Percentiles rank a stretch among this genome's conserved stretches.
Evolutionary conservation across 345 rosid species (phyloP).

Genomic region (Capsella bursapastoris): DNA sequence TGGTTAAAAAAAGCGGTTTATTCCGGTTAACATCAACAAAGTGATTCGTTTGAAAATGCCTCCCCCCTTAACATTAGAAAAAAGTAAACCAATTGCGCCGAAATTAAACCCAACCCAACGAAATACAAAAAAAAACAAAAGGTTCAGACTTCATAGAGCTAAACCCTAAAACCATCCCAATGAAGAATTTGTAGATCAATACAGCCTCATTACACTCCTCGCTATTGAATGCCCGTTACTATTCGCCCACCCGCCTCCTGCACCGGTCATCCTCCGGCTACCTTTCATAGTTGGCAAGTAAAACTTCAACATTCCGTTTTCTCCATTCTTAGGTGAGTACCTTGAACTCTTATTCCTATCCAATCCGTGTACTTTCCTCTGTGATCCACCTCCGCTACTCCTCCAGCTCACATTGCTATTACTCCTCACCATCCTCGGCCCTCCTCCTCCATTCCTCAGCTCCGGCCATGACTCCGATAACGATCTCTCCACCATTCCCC

Average conservation of each 20-base stretch:
- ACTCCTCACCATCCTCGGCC: slow-evolving; percentile 83
- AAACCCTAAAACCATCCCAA: slow-evolving; percentile 39
- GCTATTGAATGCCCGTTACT: slow-evolving; percentile 88
- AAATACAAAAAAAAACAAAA: slow-evolving; percentile 5
- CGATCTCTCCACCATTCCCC: slow-evolving; percentile 78
- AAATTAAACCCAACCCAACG: slow-evolving; percentile 40
- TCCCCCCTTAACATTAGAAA: slow-evolving; percentile 34
- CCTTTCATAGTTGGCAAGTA: slow-evolving; percentile 76
- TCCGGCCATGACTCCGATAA: slow-evolving; percentile 96
- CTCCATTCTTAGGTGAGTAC: slow-evolving; percentile 71
- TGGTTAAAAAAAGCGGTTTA: slow-evolving; percentile 42
- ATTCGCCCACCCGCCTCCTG: slow-evolving; percentile 56
- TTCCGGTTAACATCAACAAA: slow-evolving; percentile 39
- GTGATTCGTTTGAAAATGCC: slow-evolving; percentile 29
- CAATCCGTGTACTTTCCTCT: slow-evolving; percentile 60
- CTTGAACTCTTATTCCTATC: slow-evolving; percentile 85
- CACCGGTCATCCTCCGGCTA: slow-evolving; percentile 51
- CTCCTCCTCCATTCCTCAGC: slow-evolving; percentile 58
- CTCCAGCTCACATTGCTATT: slow-evolving; percentile 98
- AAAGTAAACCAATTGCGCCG: slow-evolving; percentile 46
- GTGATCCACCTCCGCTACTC: slow-evolving; percentile 63
- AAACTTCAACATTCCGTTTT: slow-evolving; percentile 80
- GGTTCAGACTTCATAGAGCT: slow-evolving; percentile 33
- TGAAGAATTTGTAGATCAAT: slow-evolving; percentile 53
- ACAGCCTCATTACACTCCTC: slow-evolving; percentile 81